Base-by-base conservation (phyloP, 2,329 filamentous ascomycete genomes). In the Kalmusia sp. region DNA sequence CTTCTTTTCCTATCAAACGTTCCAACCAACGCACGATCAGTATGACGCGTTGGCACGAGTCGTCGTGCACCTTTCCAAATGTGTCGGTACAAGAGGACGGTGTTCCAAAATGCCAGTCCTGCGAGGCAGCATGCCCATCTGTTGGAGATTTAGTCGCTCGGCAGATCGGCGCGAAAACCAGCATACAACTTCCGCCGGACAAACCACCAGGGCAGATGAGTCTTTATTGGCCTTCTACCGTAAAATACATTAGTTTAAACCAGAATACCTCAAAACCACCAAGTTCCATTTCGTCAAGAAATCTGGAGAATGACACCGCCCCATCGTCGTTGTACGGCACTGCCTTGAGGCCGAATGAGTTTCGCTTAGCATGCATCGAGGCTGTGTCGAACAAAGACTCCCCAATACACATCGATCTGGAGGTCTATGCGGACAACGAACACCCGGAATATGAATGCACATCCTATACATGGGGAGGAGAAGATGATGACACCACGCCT, bases 401-500 rank as follows among this genome's bases (percentile, higher is more conserved):
- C 46, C 57, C 54, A 39, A 19, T 62, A 3, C 54, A 62, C 28
- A 3, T 58, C 2, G 30, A 4, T 2, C 44, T 59, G 2, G 57
- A 62, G 31, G 51, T 39, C 1, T 59, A 48, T 35, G 22, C 38
- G 3, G 6, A 52, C 27, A 47, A 58, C 12, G 30, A 52, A 30
- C 55, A 52, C 19, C 67, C 68, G 2, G 67, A 72, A 28, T 70
- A 71, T 46, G 67, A 72, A 41, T 59, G 65, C 1, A 57, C 63
- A 6, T 71, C 67, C 1, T 70, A 72, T 39, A 58, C 58, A 1
- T 72, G 69, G 68, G 57, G 66, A 19, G 67, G 64, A 14, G 67
- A 72, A 41, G 52, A 62, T 8, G 57, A 52, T 57, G 66, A 72
- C 37, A 59, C 25, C 15, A 40, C 57, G 0, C 57, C 35, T 2